Base-by-base conservation (phyloP, 257 asterid species). In the Rhazya stricta region DNA sequence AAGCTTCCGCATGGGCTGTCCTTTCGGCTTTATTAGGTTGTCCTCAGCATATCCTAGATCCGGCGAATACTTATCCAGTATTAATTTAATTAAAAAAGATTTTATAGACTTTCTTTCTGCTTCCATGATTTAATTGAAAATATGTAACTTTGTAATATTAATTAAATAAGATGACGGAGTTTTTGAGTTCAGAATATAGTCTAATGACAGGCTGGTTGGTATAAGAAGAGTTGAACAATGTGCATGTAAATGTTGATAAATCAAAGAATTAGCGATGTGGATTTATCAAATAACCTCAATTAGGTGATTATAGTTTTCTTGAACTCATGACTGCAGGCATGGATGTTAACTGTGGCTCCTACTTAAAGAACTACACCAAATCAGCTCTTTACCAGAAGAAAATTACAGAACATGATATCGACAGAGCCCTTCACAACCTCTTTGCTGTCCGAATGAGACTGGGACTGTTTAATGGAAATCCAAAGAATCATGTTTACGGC, bases 351-450 rank as follows among this genome's bases (percentile, higher is more conserved):
- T 94, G 97, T 74, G 96, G 97, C 32, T 32, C 83, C 66, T 94
- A 85, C 85, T 77, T 91, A 54, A 71, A 78, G 72, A 79, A 79
- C 68, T 87, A 94, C 84, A 86, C 97, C 9, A 92, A 87, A 85
- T 87, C 94, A 73, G 96, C 97, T 69, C 80, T 94, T 3, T 29
- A 74, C n/a, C 85, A 85, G 84, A 88, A 81, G 73, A 88, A 83
- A 69, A 60, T 94, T 30, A 19, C 79, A 0, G 91, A 81, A 81
- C 53, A 81, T 34, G 73, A 82, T 4, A 29, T 91, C 60, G 90
- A 94, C 87, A 77, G 93, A 74, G 98, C 98, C 76, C 91, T 94
- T 67, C 90, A 87, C 86, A 91, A 94, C 81, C 88, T 86, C 16
- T 91, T 94, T 70, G 9, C 88, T 0, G 85, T 92, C 13, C 80